Base-by-base conservation (phyloP, 2,329 filamentous ascomycete genomes). In the Colletotrichum coccodes region DNA sequence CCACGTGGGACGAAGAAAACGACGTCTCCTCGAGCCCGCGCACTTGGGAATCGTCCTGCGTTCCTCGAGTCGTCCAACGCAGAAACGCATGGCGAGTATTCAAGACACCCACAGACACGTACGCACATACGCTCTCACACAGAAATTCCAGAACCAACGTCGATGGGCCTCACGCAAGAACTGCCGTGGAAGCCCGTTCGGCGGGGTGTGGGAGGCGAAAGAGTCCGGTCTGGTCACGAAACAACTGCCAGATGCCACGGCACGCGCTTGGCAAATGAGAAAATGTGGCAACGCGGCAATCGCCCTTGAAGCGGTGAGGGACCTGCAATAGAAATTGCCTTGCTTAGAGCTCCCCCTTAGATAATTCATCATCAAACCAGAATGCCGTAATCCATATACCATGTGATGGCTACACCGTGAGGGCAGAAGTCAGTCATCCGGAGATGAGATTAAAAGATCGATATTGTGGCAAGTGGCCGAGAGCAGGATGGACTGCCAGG, bases 131-230 rank as follows among this genome's bases (percentile, higher is more conserved):
- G 16, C 40, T 8, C 40, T 7, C 40, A 42, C 40, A n/a, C 9
- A n/a, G 18, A 44, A 7, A 21, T 21, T 21, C n/a, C 40, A 7
- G 16, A 32, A 26, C 30, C 42, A 36, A 6, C 5, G 14, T 12
- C 32, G 21, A 40, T 32, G n/a, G n/a, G 23, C 26, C 23, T 47
- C 60, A 4, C 47, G 18, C 57, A 61, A 61, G 63, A 65, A 65
- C 36, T 28, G 38, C 56, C 46, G 47, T 61, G n/a, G 63, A 65
- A 65, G 57, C 28, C 47, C 32, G 63, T 65, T 61, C 63, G 47
- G 63, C 34, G 32, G 42, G 47, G 42, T 44, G 47, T 23, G 44
- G 16, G n/a, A 32, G 32, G 34, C 14, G 42, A 44, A 46, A n/a
- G 44, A 11, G 18, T 14, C 18, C 49, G 9, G n/a, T n/a, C 8